Evolutionary conservation across 163 green algal species (phyloP).

Genomic region (Chlamydomonas reinhardtii): DNA sequence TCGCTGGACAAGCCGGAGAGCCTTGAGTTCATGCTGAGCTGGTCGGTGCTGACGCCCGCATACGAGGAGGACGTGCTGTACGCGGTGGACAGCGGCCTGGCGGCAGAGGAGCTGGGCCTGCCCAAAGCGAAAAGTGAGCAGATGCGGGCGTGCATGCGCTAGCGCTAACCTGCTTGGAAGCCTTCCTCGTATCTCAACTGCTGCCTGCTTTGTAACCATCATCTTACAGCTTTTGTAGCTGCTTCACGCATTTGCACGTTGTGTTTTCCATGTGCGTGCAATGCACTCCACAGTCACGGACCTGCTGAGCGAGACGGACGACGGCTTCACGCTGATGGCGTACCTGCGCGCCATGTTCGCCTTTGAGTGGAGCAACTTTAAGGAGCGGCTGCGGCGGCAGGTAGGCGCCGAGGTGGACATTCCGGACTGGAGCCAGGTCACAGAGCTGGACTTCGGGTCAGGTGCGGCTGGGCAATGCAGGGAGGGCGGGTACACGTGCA

Average conservation of each 20-base stretch:
- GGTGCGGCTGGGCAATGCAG: neutral
- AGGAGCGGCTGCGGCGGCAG: constrained; percentile 65
- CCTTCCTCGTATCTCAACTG: too few species aligned
- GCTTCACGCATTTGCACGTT: too few species aligned
- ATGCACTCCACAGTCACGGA: constrained; percentile 43
- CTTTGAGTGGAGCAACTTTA: constrained; percentile 69
- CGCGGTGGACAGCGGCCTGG: constrained; percentile 60
- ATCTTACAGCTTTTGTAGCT: too few species aligned
- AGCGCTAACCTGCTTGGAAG: too few species aligned
- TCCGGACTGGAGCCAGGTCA: constrained; percentile 55
- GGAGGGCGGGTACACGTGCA: neutral
- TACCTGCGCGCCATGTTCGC: constrained; percentile 68
- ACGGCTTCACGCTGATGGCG: constrained; percentile 73
- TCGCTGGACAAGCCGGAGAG: constrained; percentile 42
- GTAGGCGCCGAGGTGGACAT: constrained; percentile 44
- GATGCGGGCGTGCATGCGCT: too few species aligned
- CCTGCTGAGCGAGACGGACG: constrained; percentile 75
- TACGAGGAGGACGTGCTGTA: constrained; percentile 84
- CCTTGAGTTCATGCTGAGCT: constrained; percentile 71
- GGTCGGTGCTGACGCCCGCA: constrained; percentile 70
- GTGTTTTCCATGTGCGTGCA: too few species aligned
- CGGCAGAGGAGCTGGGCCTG: constrained; percentile 43
- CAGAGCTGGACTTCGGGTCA: constrained; percentile 45
- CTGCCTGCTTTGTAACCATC: too few species aligned
- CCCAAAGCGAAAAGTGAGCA: constrained; percentile 31